These are phyloP conservation scores for Discostella pseudostelligera DNA, from an alignment of 108 stramenopile genomes.

Conservation along the genomic window DNA sequence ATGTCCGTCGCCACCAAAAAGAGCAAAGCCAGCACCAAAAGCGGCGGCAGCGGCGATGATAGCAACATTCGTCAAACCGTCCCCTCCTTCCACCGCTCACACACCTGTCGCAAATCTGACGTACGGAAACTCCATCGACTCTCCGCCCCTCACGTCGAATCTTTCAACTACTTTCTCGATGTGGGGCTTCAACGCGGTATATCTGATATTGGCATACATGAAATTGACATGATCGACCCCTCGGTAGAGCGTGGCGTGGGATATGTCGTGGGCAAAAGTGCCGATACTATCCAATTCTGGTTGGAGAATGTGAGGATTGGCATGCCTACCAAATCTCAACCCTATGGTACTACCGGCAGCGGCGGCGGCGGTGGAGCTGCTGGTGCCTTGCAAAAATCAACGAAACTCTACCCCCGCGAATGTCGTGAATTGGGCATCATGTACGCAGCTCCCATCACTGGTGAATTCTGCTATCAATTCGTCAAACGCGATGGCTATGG, in stretches of 20 bases:
- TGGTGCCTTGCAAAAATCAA: background rate
- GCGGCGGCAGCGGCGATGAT: background rate
- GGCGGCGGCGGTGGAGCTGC: no score
- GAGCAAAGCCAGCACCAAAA: no score
- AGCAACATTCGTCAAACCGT: slow-evolving; percentile 19
- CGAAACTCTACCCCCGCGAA: slow-evolving; percentile 69
- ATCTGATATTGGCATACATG: slow-evolving; percentile 60
- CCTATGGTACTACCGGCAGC: slow-evolving; percentile 3
- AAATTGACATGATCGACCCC: slow-evolving; percentile 65
- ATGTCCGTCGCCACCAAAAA: no score
- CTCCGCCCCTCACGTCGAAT: slow-evolving; percentile 76
- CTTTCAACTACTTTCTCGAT: slow-evolving; percentile 81
- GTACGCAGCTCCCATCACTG: slow-evolving; percentile 73
- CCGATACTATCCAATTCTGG: slow-evolving; percentile 64
- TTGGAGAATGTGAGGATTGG: slow-evolving; percentile 67
- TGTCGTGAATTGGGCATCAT: slow-evolving; percentile 77
- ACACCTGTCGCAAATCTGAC: slow-evolving; percentile 53
- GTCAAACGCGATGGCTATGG: slow-evolving; percentile 61
- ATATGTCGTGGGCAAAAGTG: slow-evolving; percentile 12
- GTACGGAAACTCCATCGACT: slow-evolving; percentile 61
- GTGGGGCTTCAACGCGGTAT: slow-evolving; percentile 60
- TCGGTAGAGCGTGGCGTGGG: slow-evolving; percentile 23
- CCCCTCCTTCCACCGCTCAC: slow-evolving; percentile 80
- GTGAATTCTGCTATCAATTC: slow-evolving; percentile 70
- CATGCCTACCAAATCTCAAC: slow-evolving; percentile 54